Evolutionary conservation across 768 basidiomycete species (phyloP), one percentile per base, ranked within the genome.

Genomic region (Tephrocybe sp.): DNA sequence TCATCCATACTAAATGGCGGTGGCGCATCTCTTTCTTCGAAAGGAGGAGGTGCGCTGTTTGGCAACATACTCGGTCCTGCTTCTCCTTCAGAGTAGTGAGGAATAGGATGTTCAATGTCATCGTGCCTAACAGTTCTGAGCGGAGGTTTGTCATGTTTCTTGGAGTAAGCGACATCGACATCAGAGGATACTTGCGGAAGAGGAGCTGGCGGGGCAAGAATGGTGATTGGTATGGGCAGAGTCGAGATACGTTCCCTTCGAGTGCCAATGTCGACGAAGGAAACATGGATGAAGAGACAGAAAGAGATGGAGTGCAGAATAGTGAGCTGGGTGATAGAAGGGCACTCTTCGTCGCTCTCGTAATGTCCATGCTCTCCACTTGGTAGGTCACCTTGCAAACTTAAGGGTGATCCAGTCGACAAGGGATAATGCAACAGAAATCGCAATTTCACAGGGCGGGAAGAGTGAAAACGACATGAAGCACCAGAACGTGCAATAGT

Each of bases 61-160:
- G 78, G 71, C n/a, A 78, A 65, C 59, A 79, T 81, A 56, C 89
- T 91, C 17, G 90, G 90, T 10, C 90, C 90, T 2, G 89, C 86
- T 63, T 83, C 82, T 53, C 82, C 81, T 60, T 81, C 82, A 14
- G 83, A 80, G 63, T 89, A 90, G 60, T 77, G 75, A 37, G 88
- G 88, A 9, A 79, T 80, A 2, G 73, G 72, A 28, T 70, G 59
- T 30, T 90, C 89, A 14, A 56, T 53, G 45, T 92, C 91, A 49
- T 90, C 88, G 32, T 78, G 69, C 46, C 91, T 74, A 32, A 83
- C 77, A 0, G 91, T 93, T 61, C 73, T 81, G 3, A 76, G 65
- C 1, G 91, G 91, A 6, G 91, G 91, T 2, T 80, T 78, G 60
- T 93, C 91, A 58, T 93, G 90, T 65, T 93, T 93, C 75, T 93